Conservation (phyloP, 2,329 filamentous ascomycete genomes). For the Paraphoma sp. region DNA sequence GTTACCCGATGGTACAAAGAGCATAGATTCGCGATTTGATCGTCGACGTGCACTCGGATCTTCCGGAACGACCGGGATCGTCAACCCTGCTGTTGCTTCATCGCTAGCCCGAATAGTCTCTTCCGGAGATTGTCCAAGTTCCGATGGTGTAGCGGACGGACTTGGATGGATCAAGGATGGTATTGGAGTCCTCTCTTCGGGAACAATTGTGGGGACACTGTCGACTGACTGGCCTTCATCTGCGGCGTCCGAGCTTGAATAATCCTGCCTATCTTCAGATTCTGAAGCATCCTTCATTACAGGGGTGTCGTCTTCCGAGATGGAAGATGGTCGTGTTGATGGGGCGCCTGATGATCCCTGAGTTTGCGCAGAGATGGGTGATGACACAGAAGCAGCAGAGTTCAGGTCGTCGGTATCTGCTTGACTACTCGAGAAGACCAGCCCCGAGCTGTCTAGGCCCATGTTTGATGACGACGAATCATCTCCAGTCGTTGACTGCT, state of each 20-base stretch:
- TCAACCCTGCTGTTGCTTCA: slow-evolving; percentile 26
- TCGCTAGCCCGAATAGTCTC: neutral
- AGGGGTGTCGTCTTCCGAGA: slow-evolving; percentile 46
- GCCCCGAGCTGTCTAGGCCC: slow-evolving; percentile 57
- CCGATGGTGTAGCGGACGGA: neutral
- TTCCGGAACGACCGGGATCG: slow-evolving; percentile 20
- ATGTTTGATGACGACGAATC: slow-evolving; percentile 18
- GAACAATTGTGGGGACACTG: slow-evolving; percentile 45
- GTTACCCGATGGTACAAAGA: slow-evolving; percentile 34
- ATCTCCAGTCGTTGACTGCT: slow-evolving; percentile 14
- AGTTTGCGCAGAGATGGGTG: slow-evolving; percentile 47
- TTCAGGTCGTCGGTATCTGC: slow-evolving; percentile 43
- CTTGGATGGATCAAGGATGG: slow-evolving; percentile 22
- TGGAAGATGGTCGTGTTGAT: slow-evolving; percentile 48
- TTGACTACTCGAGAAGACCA: slow-evolving; percentile 56
- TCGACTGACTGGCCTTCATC: slow-evolving; percentile 42
- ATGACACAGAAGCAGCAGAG: slow-evolving; percentile 44
- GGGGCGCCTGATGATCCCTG: slow-evolving; percentile 45
- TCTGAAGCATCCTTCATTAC: slow-evolving; percentile 25
- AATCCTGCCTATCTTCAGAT: slow-evolving; percentile 14
- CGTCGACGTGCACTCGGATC: slow-evolving; percentile 23
- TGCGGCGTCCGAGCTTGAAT: slow-evolving; percentile 19
- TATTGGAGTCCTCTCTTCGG: slow-evolving; percentile 34
- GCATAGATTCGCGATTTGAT: slow-evolving; percentile 42
- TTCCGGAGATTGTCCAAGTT: neutral